Evolutionary conservation across 2,329 filamentous ascomycete species (phyloP), one percentile per base, ranked within the genome.

Genomic region (Lecanoromycetidae sp.): DNA sequence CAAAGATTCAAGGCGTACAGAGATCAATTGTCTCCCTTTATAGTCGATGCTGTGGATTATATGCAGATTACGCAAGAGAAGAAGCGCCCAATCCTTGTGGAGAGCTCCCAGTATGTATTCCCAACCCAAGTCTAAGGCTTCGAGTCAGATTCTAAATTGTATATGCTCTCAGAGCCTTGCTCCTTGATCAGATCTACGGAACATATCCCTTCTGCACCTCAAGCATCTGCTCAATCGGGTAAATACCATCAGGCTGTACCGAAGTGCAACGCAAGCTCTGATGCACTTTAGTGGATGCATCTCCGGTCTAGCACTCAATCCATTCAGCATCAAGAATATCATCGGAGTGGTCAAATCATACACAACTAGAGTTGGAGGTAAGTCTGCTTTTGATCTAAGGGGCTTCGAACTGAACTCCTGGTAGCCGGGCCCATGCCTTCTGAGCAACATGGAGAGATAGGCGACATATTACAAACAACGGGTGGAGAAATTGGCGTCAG

Each of bases 311-410:
- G 75, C 30, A 71, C 62, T 80, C 30, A 74, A 72, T 59, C 76
- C 74, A 45, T 66, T 69, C 47, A 72, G 70, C 52, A 70, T 80
- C 55, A 71, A 68, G 50, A 70, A 72, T 51, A 71, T 77, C 46
- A 74, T 80, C 55, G 77, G 77, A 46, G 77, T 81, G 2, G 72
- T 80, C 37, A 81, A 81, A 60, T 77, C 77, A 23, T 80, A 81
- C 67, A 79, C 76, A 36, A 78, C 76, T 3, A 71, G 74, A 40
- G 74, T 76, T 26, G 70, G 68, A 54, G 74, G 71, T n/a, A n/a
- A n/a, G n/a, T n/a, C n/a, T n/a, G n/a, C n/a, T n/a, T n/a, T n/a
- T n/a, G n/a, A n/a, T n/a, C n/a, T n/a, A n/a, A n/a, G n/a, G n/a
- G n/a, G n/a, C n/a, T n/a, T n/a, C n/a, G n/a, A n/a, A n/a, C n/a